Conservation (phyloP, 352 stramenopile species). For the Pythium monospermum region DNA sequence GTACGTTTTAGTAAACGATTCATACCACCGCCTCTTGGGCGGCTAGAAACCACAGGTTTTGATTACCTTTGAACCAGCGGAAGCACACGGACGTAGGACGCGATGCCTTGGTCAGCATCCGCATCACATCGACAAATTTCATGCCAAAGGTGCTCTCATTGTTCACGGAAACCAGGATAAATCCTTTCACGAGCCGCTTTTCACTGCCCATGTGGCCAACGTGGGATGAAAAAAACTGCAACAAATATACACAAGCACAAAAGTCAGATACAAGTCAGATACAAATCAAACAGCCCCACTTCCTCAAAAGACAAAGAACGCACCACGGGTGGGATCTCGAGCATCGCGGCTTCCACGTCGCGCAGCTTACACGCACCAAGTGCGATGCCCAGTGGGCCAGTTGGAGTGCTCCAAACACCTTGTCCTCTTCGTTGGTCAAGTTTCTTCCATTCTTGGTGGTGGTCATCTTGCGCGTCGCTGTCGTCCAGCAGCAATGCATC, state of each 20-base stretch:
- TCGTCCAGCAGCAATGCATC: conserved; percentile 11
- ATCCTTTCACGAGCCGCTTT: conserved; percentile 62
- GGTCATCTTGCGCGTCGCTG: conserved; percentile 20
- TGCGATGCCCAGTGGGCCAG: conserved; percentile 45
- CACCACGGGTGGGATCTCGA: conserved; percentile 50
- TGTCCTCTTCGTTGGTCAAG: conserved; percentile 41
- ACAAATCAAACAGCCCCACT: not conserved
- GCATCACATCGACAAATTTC: conserved; percentile 47
- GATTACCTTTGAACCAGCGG: conserved; percentile 71
- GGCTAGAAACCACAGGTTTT: no score
- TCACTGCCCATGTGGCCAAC: conserved; percentile 33
- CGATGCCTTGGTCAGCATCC: conserved; percentile 46
- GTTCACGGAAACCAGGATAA: conserved; percentile 73
- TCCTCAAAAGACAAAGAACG: not conserved
- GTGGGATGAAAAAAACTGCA: conserved; percentile 57
- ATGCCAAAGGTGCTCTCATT: conserved; percentile 70
- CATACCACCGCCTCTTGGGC: no score
- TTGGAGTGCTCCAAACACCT: conserved; percentile 64
- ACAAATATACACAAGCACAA: not conserved
- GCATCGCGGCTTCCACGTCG: conserved; percentile 60
- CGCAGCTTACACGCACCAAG: conserved; percentile 56
- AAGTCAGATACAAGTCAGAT: not conserved
- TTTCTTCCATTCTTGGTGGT: conserved; percentile 24
- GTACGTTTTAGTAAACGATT: not conserved
- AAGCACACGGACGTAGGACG: conserved; percentile 69